Base-by-base conservation (phyloP, 2,329 filamentous ascomycete genomes). In the Lachnellula hyalina region DNA sequence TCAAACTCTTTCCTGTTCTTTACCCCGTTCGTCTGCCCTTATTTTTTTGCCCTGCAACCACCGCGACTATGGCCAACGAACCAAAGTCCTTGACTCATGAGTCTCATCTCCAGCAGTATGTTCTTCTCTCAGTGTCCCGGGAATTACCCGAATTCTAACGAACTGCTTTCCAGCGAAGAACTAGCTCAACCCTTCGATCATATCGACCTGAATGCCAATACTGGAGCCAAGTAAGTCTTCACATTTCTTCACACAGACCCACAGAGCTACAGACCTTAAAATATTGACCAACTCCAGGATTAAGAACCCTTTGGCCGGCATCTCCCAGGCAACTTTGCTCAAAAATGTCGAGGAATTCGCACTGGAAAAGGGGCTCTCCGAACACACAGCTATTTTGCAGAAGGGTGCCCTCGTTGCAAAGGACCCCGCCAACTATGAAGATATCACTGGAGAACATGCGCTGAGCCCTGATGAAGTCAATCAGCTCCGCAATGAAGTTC, bases 321-420 rank as follows among this genome's bases (percentile, higher is more conserved):
- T 84, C 53, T 74, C 81, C 4, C 74, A 67, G 54, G 75, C 72
- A 49, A 70, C 72, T 61, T 75, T 84, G 8, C 70, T 84, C 49
- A 65, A 67, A 47, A 73, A 84, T 53, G 84, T 84, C 41, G 75
- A 82, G 53, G 73, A 73, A 15, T 89, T 88, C 63, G 85, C 83
- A 36, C 72, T 73, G 11, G 72, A 78, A 40, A 81, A 87, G 61
- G 77, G 77, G 21, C 74, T 92, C 34, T 70, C 73, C 2, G 80
- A 86, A 48, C 76, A 85, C 58, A 71, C 82, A 4, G 71, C 74
- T 2, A 67, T 86, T 17, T 75, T 91, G 52, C 77, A 80, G 53
- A 86, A 86, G 63, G 89, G 87, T 36, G 89, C 88, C 5, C 76
- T 93, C 6, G 81, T 91, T 14, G 89, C 89, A 2, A 87, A 90